A percentile compares a stretch with the other conserved stretches of the same genome.
phyloP scores from a whole-genome alignment of 495 filamentous ascomycete species.

The Oleoguttula mirabilis region DNA sequence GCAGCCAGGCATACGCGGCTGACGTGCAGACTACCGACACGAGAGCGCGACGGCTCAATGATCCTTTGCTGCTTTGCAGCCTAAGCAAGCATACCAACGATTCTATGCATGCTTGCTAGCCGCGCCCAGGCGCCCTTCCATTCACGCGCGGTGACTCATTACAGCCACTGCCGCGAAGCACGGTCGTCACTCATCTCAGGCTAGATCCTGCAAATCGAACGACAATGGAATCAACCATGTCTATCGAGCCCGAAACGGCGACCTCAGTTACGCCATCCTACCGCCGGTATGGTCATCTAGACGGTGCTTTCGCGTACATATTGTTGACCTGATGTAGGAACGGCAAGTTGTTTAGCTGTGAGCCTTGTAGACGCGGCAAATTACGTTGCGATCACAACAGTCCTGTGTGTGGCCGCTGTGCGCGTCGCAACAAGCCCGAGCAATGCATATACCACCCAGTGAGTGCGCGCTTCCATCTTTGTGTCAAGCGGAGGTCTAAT shows the following conservation, averaged over 20 bases:
- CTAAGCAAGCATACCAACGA: neutral
- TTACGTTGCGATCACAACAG: constrained; percentile 17
- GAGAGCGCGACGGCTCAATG: too few species aligned
- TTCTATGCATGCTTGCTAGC: neutral
- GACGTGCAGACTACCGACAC: too few species aligned
- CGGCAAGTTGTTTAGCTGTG: constrained; percentile 20
- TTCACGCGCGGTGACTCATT: constrained; percentile 9
- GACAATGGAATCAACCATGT: constrained; percentile 6
- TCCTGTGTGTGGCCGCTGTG: constrained; percentile 18
- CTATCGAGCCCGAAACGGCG: constrained; percentile 1
- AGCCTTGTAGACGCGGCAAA: constrained; percentile 18
- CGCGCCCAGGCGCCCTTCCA: neutral
- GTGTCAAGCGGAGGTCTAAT: too few species aligned
- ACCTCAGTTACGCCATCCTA: constrained; percentile 12
- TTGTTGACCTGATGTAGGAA: too few species aligned
- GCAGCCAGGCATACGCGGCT: neutral
- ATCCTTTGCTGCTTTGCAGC: neutral
- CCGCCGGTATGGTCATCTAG: constrained; percentile 2
- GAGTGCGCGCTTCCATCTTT: too few species aligned
- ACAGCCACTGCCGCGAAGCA: constrained; percentile 2
- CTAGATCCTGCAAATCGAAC: neutral
- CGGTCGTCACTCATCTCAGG: neutral
- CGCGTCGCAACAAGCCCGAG: constrained; percentile 17
- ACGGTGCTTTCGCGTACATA: too few species aligned
- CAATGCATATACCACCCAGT: constrained; percentile 21